A percentile compares a stretch with the other conserved stretches of the same genome.
phyloP scores from a whole-genome alignment of 176 grass and related monocot genomes.

The Bothriochloa decipiens region DNA sequence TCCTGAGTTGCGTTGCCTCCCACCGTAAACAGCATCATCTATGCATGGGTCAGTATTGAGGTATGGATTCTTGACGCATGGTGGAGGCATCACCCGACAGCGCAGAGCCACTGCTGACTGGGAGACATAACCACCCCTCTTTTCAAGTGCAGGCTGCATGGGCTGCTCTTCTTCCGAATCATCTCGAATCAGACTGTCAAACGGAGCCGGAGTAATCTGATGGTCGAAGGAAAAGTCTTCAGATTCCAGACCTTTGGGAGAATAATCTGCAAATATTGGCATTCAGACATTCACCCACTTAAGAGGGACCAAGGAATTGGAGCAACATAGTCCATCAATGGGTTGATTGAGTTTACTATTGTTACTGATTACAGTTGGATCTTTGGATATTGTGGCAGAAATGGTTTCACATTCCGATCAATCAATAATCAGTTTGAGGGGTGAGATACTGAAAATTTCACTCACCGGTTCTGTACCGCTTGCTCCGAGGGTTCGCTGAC shows the following conservation, averaged over 20 bases:
- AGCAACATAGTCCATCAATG: background rate
- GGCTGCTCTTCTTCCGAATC: slow-evolving; percentile 39
- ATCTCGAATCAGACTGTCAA: slow-evolving; percentile 36
- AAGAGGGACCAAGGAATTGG: background rate
- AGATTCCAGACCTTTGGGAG: slow-evolving; percentile 39
- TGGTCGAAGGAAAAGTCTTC: slow-evolving; percentile 30
- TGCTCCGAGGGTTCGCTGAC: slow-evolving; percentile 61
- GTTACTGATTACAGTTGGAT: background rate
- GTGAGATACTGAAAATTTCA: background rate
- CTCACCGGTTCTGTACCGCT: slow-evolving; percentile 79
- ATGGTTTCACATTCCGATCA: background rate
- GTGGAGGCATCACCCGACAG: slow-evolving; percentile 83
- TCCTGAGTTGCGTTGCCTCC: slow-evolving; percentile 72
- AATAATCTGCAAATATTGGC: slow-evolving; percentile 55
- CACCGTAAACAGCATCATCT: slow-evolving; percentile 61
- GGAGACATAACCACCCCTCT: slow-evolving; percentile 74
- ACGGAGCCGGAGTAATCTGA: slow-evolving; percentile 49
- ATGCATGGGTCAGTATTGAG: slow-evolving; percentile 38
- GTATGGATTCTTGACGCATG: slow-evolving; percentile 89
- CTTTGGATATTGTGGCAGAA: background rate
- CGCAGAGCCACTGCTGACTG: slow-evolving; percentile 78
- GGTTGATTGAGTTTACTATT: background rate
- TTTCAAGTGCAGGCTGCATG: slow-evolving; percentile 40
- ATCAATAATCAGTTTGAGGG: background rate
- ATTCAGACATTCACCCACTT: background rate